Conservation (phyloP, 1,284 basidiomycete species). For the Ceratobasidium sp. region DNA sequence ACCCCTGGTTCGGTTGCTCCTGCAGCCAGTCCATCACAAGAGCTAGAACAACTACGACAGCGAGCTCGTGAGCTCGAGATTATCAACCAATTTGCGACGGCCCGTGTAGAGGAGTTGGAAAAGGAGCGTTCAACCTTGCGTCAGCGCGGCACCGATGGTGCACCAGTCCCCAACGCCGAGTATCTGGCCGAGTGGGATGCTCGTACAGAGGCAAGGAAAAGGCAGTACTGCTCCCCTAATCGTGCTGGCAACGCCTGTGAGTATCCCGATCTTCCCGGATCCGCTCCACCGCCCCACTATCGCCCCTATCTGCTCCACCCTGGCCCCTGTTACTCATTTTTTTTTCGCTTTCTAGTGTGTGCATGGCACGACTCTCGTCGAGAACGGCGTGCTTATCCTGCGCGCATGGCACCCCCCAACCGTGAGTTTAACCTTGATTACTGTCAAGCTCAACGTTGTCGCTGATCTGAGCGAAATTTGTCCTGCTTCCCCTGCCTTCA, state of each 20-base stretch:
- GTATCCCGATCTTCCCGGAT: slow-evolving; percentile 8
- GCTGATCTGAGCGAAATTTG: background rate
- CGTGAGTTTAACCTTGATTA: slow-evolving; percentile 23
- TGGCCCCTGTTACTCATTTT: background rate
- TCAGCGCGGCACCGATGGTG: background rate
- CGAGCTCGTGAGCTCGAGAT: slow-evolving; percentile 33
- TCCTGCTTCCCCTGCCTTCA: background rate
- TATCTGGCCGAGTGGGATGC: slow-evolving; percentile 17
- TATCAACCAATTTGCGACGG: slow-evolving; percentile 30
- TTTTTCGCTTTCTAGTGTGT: slow-evolving; percentile 5
- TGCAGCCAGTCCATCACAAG: slow-evolving; percentile 1
- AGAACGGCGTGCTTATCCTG: slow-evolving; percentile 27
- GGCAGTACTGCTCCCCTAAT: slow-evolving; percentile 34
- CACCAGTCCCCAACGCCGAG: background rate
- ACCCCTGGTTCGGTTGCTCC: slow-evolving; percentile 18
- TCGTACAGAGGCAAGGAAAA: slow-evolving; percentile 27
- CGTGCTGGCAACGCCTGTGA: slow-evolving; percentile 35
- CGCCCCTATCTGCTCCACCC: slow-evolving; percentile 26
- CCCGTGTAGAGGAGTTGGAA: slow-evolving; percentile 31
- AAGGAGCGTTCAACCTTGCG: slow-evolving; percentile 8
- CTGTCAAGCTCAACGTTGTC: background rate
- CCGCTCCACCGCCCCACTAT: slow-evolving; percentile 28
- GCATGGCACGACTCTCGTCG: slow-evolving; percentile 34
- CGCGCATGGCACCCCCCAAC: slow-evolving; percentile 33
- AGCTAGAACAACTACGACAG: slow-evolving; percentile 31